Evolutionary conservation across 805 yeast species (phyloP), one percentile per base, ranked within the genome.

Genomic region (Metschnikowia bowlesiae): DNA sequence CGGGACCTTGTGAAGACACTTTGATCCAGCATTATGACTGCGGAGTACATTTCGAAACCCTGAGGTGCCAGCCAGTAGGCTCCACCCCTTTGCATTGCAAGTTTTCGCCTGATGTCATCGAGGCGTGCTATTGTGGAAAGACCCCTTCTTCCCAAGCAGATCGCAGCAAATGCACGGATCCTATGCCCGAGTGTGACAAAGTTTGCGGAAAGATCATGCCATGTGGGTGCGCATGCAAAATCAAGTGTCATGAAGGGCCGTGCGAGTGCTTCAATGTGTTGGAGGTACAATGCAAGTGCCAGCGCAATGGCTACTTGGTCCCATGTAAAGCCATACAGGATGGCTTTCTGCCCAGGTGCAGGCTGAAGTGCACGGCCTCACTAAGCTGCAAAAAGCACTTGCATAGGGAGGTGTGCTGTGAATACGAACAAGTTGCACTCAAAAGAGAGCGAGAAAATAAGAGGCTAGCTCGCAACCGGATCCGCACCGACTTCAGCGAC

Each of bases 361-460:
- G 65, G 5, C 81, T 83, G 45, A 84, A 84, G 62, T 91, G 97
- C 66, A 79, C 82, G 41, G 87, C 89, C 0, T 67, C 83, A 44
- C 75, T 87, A 66, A 86, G 83, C 53, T 90, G 97, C 64, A 80
- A 92, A 53, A 80, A 89, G 52, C 97, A 90, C 68, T 75, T 83
- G 53, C 94, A 96, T 65, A 65, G 74, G 14, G 75, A 72, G 10
- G 66, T 72, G 13, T 90, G 97, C 65, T 90, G 97, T 64, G 70
- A 76, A 10, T 83, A 72, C 53, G 92, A 87, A 61, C 80, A 76
- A 32, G 57, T 65, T 4, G 96, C 94, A 0, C 67, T 75, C 41
- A 71, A 65, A 36, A 68, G 89, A 49, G 82, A 79, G 55, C 63
- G 90, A 64, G 68, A 75, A 49, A 70, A 73, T 48, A 77, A 75